Evolutionary conservation across 2,329 filamentous ascomycete species (phyloP).

Genomic region (Fusarium scirpi): DNA sequence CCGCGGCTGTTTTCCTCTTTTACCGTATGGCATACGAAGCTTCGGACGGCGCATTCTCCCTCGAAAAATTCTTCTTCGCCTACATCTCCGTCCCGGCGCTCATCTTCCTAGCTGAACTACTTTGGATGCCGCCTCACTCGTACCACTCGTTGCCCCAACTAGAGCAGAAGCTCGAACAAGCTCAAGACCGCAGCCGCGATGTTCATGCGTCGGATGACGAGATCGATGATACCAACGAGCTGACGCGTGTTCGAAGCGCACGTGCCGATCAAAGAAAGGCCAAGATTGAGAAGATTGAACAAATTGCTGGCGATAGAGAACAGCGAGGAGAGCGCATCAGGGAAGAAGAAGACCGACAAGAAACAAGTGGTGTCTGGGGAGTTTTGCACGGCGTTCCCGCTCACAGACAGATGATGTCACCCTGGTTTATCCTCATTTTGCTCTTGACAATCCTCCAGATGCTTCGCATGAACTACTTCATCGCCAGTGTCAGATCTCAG

Average conservation of each 20-base stretch:
- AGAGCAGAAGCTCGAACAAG: conserved; percentile 55
- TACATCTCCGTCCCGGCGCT: conserved; percentile 54
- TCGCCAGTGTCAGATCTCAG: conserved; percentile 76
- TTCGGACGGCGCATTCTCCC: conserved; percentile 55
- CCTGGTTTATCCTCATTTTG: conserved; percentile 79
- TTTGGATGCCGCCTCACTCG: conserved; percentile 55
- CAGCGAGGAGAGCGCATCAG: conserved; percentile 67
- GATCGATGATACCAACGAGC: conserved; percentile 59
- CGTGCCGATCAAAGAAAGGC: conserved; percentile 65
- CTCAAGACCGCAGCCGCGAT: conserved; percentile 53
- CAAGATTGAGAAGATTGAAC: conserved; percentile 72
- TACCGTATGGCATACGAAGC: conserved; percentile 78
- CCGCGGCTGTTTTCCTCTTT: conserved; percentile 79
- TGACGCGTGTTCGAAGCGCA: conserved; percentile 57
- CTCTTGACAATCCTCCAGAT: conserved; percentile 71
- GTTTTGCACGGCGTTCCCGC: conserved; percentile 75
- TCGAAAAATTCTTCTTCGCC: conserved; percentile 56
- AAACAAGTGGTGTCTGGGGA: conserved; percentile 76
- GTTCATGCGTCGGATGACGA: conserved; percentile 67
- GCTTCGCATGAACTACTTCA: conserved; percentile 77
- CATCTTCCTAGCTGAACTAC: conserved; percentile 53
- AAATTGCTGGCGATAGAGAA: conserved; percentile 68
- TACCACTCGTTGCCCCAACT: conserved; percentile 57
- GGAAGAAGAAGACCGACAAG: conserved; percentile 68
- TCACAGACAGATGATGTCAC: conserved; percentile 71